Percentiles rank a stretch among this genome's conserved stretches.
These are phyloP conservation scores for Rhodamnia argentea DNA, from an alignment of 345 rosid species.

Conservation along the genomic window DNA sequence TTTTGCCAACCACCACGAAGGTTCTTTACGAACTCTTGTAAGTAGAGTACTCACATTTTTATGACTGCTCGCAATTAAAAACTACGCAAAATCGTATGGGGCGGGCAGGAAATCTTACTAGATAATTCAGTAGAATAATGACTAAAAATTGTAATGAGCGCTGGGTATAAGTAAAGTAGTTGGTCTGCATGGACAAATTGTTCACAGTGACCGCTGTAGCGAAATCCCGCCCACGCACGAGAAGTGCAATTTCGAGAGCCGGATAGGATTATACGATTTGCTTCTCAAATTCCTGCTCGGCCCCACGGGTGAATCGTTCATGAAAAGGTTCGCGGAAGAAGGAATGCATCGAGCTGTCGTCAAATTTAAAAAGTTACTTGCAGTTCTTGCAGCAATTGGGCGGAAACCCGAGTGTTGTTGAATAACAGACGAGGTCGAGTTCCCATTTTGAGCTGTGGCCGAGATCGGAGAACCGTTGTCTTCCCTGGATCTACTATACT, in stretches of 20 bases:
- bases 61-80: background rate
- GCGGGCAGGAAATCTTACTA: background rate
- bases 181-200: background rate
- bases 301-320: background rate
- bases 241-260: background rate
- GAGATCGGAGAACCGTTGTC: background rate
- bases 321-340: no score
- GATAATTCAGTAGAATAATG: background rate
- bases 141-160: background rate
- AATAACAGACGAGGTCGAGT: background rate
- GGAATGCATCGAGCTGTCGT: no score
- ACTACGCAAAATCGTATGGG: background rate
- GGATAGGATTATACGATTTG: background rate
- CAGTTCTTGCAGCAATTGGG: background rate
- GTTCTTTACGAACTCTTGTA: background rate
- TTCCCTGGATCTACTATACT: background rate
- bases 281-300: background rate
- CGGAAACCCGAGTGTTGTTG: background rate
- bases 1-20: background rate
- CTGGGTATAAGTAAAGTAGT: background rate
- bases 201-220: background rate
- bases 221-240: no score
- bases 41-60: background rate
- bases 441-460: background rate
- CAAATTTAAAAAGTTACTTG: background rate